Conservation (phyloP, 2,329 filamentous ascomycete species). For the Phialemonium atrogriseum region DNA sequence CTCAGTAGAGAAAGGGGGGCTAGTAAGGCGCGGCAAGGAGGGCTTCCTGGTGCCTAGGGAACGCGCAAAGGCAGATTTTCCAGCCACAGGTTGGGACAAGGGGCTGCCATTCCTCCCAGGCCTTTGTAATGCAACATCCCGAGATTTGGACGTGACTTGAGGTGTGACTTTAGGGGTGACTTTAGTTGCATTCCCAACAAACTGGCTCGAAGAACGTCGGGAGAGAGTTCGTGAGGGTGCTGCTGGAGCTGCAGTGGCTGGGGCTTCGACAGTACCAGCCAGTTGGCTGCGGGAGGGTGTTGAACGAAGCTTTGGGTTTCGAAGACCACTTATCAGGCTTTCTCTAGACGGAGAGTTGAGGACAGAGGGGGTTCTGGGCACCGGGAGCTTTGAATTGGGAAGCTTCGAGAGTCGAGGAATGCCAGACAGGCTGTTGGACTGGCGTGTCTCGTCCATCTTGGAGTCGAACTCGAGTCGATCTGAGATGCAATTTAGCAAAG, state of each 20-base stretch:
- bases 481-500: too few species aligned
- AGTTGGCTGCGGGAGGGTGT: background rate
- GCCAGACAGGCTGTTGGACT: conserved; percentile 1
- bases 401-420: conserved; percentile 2
- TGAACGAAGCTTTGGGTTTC: conserved; percentile 1
- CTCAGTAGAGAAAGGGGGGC: background rate
- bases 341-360: background rate
- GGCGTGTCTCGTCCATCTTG: conserved; percentile 1
- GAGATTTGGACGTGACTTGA: background rate
- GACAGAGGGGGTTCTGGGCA: background rate
- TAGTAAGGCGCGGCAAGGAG: background rate
- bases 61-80: background rate
- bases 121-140: background rate
- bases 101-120: background rate
- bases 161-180: too few species aligned
- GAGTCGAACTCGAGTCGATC: too few species aligned
- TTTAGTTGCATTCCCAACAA: too few species aligned
- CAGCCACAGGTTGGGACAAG: background rate
- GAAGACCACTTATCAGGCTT: background rate
- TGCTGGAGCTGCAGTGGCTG: background rate
- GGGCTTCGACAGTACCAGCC: background rate
- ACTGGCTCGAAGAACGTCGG: background rate
- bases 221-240: background rate
- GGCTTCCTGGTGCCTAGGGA: background rate
- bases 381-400: conserved; percentile 1